A percentile compares a stretch with the other conserved stretches of the same genome.
These are phyloP conservation scores for Phytophthora tubulina DNA, from an alignment of 352 stramenopile species.

Conservation along the genomic window DNA sequence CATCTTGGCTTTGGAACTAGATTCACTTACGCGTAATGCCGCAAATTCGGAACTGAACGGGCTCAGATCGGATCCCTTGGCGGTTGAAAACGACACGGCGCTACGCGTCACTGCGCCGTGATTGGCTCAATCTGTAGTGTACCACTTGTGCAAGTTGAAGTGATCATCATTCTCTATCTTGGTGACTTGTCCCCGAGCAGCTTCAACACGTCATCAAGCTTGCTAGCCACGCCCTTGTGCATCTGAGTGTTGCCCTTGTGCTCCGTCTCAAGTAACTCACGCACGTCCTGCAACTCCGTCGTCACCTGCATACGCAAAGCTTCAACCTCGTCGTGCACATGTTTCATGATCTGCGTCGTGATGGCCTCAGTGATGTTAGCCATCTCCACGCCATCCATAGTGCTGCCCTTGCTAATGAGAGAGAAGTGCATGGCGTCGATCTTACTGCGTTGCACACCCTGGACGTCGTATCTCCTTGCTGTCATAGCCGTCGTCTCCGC, in stretches of 20 bases:
- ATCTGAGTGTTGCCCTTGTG: conserved; percentile 24
- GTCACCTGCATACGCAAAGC: conserved; percentile 45
- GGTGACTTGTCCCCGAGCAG: conserved; percentile 24
- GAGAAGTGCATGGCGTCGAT: conserved; percentile 38
- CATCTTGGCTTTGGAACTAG: conserved; percentile 35
- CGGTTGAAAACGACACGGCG: conserved; percentile 23
- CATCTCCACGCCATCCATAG: conserved; percentile 25
- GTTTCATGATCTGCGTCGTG: conserved; percentile 45
- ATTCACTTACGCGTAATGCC: conserved; percentile 7
- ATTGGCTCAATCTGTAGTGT: conserved; percentile 8
- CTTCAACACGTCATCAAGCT: conserved; percentile 37
- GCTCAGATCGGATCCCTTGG: conserved; percentile 9
- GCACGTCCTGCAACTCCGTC: conserved; percentile 43
- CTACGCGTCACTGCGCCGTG: conserved; percentile 3
- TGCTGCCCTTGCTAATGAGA: conserved; percentile 26
- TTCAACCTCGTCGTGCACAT: conserved; percentile 44
- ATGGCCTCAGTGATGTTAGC: conserved; percentile 40
- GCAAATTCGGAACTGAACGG: conserved; percentile 36
- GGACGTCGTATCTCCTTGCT: conserved; percentile 4
- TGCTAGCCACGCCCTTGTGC: conserved; percentile 34
- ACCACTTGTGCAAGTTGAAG: conserved; percentile 34
- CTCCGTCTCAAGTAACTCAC: conserved; percentile 37
- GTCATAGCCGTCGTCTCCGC: conserved; percentile 4
- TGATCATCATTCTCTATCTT: conserved; percentile 12
- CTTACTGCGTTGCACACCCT: conserved; percentile 28